Base-by-base conservation (phyloP, 2,329 filamentous ascomycete species). In the Paecilomyces sp. region DNA sequence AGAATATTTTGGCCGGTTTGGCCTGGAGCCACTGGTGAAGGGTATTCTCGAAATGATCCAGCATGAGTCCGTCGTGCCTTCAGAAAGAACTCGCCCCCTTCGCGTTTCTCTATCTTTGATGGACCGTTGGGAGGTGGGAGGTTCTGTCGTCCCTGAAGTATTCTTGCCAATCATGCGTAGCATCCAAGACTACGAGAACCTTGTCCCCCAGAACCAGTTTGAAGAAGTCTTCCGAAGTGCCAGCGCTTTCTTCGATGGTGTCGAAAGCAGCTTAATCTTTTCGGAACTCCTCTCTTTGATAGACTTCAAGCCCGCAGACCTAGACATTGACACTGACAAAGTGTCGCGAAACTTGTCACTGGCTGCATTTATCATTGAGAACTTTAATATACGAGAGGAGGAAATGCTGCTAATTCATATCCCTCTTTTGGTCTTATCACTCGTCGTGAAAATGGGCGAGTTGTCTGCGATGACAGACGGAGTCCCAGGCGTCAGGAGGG, bases 111-210 rank as follows among this genome's bases (percentile, higher is more conserved):
- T 97, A 2, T 97, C 95, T 15, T 80, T 99, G 57, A 97, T 99
- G 94, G 94, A 99, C 75, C 87, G 92, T 60, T 97, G 92, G 92
- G 94, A 99, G 72, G 93, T 99, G 64, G 94, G 94, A 31, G 91
- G 91, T 1, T 81, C 93, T 18, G 87, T 99, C 54, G 88, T 97
- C 1, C 90, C 92, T 0, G 88, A 91, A 62, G 85, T 97, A 13
- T 97, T 99, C 69, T 80, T 97, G 13, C 90, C 92, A 3, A 87
- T 93, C 28, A 85, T 99, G 66, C 83, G 88, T 70, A 95, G 88
- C 66, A 88, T 96, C 41, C 86, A 88, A 64, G 78, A 81, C 54
- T 97, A 92, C 76, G 88, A 92, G 73, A 77, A 79, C 28, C 79
- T 79, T 57, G 85, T 88, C 0, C 82, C 82, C n/a, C 88, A 88